Percentiles rank a stretch among this genome's conserved stretches.
Evolutionary conservation across 2,329 filamentous ascomycete species (phyloP).

Genomic region (Pleoardoris graminearum): DNA sequence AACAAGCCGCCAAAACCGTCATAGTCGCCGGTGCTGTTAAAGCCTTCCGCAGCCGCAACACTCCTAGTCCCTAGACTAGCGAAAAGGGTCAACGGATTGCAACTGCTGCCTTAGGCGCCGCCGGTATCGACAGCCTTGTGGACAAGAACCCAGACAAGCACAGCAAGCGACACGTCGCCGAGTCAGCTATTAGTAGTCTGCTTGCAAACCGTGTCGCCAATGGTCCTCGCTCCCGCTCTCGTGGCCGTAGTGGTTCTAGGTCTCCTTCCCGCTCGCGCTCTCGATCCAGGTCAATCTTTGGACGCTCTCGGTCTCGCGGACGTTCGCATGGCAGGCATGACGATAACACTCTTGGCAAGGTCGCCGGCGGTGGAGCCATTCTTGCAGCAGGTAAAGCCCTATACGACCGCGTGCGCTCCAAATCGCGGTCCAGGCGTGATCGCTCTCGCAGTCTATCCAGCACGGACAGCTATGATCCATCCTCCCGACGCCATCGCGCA

Average conservation of each 20-base stretch:
- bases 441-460: conserved; percentile 52
- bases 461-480: conserved; percentile 56
- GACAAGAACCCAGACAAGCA: conserved; percentile 71
- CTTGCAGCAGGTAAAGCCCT: conserved; percentile 56
- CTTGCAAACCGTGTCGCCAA: conserved; percentile 85
- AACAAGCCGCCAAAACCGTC: conserved; percentile 87
- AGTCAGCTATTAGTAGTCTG: conserved; percentile 86
- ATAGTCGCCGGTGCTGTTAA: conserved; percentile 88
- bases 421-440: conserved; percentile 53
- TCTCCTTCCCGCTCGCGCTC: conserved; percentile 70
- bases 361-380: conserved; percentile 54
- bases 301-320: conserved; percentile 45
- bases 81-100: conserved; percentile 90
- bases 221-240: conserved; percentile 69
- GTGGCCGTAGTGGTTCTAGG: conserved; percentile 47
- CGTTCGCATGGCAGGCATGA: conserved; percentile 54
- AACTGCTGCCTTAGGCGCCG: conserved; percentile 83
- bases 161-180: conserved; percentile 76
- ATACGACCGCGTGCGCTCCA: conserved; percentile 60
- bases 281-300: conserved; percentile 59
- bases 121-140: conserved; percentile 78
- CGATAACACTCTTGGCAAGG: conserved; percentile 52
- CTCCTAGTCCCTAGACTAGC: conserved; percentile 85
- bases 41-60: conserved; percentile 86
- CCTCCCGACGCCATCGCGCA: conserved; percentile 48